Evolutionary conservation across 2,329 filamentous ascomycete species (phyloP), one percentile per base, ranked within the genome.

Genomic region (Colletotrichum sp.): DNA sequence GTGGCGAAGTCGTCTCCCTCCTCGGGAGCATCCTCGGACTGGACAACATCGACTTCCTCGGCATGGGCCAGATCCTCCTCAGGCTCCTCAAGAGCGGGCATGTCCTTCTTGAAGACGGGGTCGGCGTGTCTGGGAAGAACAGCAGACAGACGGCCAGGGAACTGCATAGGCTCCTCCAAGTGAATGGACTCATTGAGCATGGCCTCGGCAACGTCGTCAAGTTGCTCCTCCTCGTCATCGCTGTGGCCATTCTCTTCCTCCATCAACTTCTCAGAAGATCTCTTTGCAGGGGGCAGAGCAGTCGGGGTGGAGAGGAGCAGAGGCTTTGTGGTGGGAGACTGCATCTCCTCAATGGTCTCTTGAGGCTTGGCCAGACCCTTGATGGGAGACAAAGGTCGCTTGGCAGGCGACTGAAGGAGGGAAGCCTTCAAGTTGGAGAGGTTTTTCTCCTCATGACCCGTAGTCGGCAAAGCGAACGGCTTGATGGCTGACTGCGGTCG

Each of bases 341-440:
- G 80, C 30, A 62, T 30, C 28, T 66, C 62, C 48, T 70, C 58
- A 5, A 56, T 2, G 69, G 68, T 18, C 75, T 80, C 67, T 79
- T 79, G n/a, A 80, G 78, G 30, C 75, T 58, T 64, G 59, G 16
- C 81, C n/a, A 85, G 73, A 16, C 82, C 79, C 79, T 88, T 87
- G 74, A 86, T 82, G 5, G 86, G 85, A 2, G 87, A 87, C 43
- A 86, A 77, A n/a, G 82, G 82, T 67, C 87, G 84, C 79, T 90
- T 90, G 2, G 89, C 88, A 5, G 89, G 89, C 10, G 90, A 91
- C 62, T 88, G 86, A 7, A 91, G 82, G 63, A 89, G 82, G 0
- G 89, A 87, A 5, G 83, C 79, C 80, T 89, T 90, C 72, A 87
- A 84, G 1, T 85, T 84, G 14, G 86, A 86, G 26, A 83, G 78